phyloP scores from a whole-genome alignment of 352 stramenopile genomes.

The Phytophthora hibernalis region DNA sequence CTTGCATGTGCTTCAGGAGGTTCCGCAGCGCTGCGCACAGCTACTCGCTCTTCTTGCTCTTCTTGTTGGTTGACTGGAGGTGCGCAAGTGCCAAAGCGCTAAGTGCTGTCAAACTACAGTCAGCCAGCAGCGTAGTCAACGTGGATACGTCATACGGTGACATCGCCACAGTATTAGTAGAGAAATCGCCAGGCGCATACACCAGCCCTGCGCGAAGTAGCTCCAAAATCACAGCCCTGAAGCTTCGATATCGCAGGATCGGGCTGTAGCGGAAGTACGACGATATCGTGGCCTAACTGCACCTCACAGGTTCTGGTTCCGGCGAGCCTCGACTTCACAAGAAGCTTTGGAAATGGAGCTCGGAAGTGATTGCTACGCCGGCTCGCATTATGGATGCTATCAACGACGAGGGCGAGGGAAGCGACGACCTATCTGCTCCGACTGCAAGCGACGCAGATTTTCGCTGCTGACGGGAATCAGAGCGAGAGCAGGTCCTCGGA shows the following conservation, averaged over 20 bases:
- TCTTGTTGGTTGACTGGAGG: slow-evolving; percentile 63
- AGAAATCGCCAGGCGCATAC: slow-evolving; percentile 14
- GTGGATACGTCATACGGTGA: slow-evolving; percentile 62
- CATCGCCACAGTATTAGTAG: slow-evolving; percentile 26
- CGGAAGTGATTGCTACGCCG: slow-evolving; percentile 25
- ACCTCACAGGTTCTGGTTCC: slow-evolving; percentile 25
- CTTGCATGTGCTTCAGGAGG: slow-evolving; percentile 70
- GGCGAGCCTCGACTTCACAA: slow-evolving; percentile 32
- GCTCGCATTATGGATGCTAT: slow-evolving; percentile 20
- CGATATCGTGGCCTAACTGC: slow-evolving; percentile 37
- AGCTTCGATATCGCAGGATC: slow-evolving; percentile 31
- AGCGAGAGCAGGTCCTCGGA: slow-evolving; percentile 77
- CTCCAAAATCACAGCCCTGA: slow-evolving; percentile 30
- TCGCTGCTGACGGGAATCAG: slow-evolving; percentile 63
- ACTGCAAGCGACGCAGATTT: slow-evolving; percentile 49
- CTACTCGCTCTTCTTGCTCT: slow-evolving; percentile 69
- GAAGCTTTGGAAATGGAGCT: slow-evolving; percentile 69
- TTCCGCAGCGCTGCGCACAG: slow-evolving; percentile 47
- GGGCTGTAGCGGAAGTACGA: too few species aligned
- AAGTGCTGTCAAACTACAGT: slow-evolving; percentile 65
- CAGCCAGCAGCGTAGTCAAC: slow-evolving; percentile 60
- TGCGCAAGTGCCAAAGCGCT: slow-evolving; percentile 53
- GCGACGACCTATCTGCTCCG: slow-evolving; percentile 19
- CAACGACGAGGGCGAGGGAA: slow-evolving; percentile 13
- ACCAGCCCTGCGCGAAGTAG: slow-evolving; percentile 31